Evolutionary conservation across 768 basidiomycete genomes (phyloP).

Genomic region (Udeniomyces megalosporus): DNA sequence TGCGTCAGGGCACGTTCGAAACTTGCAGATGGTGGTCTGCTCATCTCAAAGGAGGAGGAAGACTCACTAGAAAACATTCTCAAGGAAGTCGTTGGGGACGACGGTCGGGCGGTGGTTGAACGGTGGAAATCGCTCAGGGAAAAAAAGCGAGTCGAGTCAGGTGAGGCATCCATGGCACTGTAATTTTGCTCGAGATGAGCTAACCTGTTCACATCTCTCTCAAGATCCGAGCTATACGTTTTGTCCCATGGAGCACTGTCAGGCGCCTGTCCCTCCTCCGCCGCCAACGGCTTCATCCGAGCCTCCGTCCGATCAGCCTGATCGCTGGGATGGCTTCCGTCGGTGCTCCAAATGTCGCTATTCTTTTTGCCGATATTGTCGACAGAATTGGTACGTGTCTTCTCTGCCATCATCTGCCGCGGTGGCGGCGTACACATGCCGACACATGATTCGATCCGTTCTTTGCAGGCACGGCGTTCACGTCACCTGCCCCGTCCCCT

Average conservation of each 20-base stretch:
- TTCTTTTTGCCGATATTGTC: slow-evolving; percentile 71
- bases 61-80: slow-evolving; percentile 40
- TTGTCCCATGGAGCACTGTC: slow-evolving; percentile 68
- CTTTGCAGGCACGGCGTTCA: slow-evolving; percentile 64
- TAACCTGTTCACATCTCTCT: not conserved
- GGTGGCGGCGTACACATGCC: too few relatives aligned
- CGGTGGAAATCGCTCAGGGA: slow-evolving; percentile 66
- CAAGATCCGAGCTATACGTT: slow-evolving; percentile 61
- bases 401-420: not conserved
- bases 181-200: too few relatives aligned
- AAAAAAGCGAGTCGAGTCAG: slow-evolving; percentile 56
- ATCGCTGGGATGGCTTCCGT: slow-evolving; percentile 45
- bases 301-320: too few relatives aligned
- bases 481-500: slow-evolving; percentile 48
- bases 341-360: slow-evolving; percentile 54
- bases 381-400: slow-evolving; percentile 50
- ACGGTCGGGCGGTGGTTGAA: slow-evolving; percentile 41
- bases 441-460: too few relatives aligned
- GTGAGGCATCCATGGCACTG: slow-evolving; percentile 30
- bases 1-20: slow-evolving; percentile 46
- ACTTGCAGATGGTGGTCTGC: too few relatives aligned
- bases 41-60: slow-evolving; percentile 34
- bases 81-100: slow-evolving; percentile 39
- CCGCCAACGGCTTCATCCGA: slow-evolving; percentile 15
- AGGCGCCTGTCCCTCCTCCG: slow-evolving; percentile 56